Evolutionary conservation across 163 green algal genomes (phyloP).

Genomic region (Chlorella variabilis): DNA sequence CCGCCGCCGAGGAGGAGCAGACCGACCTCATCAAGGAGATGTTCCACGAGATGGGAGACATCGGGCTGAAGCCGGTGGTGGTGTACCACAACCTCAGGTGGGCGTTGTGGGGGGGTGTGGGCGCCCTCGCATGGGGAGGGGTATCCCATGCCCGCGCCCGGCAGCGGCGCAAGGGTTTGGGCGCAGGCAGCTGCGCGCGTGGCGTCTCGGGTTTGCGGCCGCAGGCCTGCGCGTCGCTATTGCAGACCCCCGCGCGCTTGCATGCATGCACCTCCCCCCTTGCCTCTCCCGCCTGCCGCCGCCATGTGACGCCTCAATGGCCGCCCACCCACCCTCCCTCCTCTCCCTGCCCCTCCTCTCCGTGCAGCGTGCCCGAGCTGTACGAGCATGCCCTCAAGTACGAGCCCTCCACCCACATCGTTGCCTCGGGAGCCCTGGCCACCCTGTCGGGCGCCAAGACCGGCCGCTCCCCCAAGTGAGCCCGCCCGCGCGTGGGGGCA

Average conservation of each 20-base stretch:
- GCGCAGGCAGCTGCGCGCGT: no score
- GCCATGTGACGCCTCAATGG: no score
- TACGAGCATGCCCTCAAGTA: constrained; percentile 77
- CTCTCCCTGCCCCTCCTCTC: not conserved
- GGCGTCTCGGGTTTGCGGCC: no score
- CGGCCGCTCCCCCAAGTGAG: constrained; percentile 64
- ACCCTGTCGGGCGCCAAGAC: constrained; percentile 89
- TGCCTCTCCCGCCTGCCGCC: no score
- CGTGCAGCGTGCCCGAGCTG: constrained; percentile 62
- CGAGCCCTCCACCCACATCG: constrained; percentile 82
- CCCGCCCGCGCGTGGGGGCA: no score
- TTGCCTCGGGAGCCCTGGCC: constrained; percentile 77
- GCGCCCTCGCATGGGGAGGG: constrained; percentile 44
- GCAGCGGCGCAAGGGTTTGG: no score
- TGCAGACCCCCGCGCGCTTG: no score
- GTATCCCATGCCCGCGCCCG: no score
- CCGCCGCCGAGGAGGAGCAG: constrained; percentile 39
- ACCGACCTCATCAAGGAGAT: constrained; percentile 50
- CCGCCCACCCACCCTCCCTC: not conserved
- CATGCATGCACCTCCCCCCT: no score
- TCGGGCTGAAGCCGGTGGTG: constrained; percentile 75
- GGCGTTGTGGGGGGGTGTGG: constrained; percentile 9
- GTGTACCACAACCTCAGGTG: constrained; percentile 83
- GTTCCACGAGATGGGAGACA: constrained; percentile 60
- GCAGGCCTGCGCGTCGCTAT: no score